phyloP scores from a whole-genome alignment of 192 early-diverging fungal genomes.

The Umbelopsis ramanniana region DNA sequence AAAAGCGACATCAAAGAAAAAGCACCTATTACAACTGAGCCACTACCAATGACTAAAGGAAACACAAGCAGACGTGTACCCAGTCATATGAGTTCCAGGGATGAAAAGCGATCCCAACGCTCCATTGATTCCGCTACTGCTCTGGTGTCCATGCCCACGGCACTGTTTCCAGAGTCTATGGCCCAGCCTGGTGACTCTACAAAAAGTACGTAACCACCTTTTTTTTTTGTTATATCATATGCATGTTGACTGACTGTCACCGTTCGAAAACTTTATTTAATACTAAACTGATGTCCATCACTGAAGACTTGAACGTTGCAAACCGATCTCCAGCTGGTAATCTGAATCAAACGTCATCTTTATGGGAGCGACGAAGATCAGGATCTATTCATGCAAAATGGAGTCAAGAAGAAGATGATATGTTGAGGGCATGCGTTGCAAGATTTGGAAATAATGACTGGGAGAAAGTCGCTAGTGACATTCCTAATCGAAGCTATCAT shows the following conservation, averaged over 20 bases:
- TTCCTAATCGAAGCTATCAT: constrained; percentile 45
- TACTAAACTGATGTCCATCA: too few relatives aligned
- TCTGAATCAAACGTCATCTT: not conserved
- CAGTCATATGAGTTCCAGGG: not conserved
- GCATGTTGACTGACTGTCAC: not conserved
- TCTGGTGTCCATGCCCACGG: constrained; percentile 32
- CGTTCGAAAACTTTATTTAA: not conserved
- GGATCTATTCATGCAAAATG: constrained; percentile 39
- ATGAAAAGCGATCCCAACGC: constrained; percentile 39
- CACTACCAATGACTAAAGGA: not conserved
- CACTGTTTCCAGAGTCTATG: not conserved
- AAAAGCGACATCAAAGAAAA: constrained; percentile 22
- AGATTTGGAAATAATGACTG: constrained; percentile 45
- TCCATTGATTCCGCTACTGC: constrained; percentile 44
- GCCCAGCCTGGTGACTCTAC: not conserved
- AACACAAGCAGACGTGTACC: not conserved
- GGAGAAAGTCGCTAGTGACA: constrained; percentile 42
- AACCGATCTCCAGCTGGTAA: not conserved
- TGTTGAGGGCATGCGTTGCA: constrained; percentile 35
- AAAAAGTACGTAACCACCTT: not conserved
- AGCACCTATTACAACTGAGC: not conserved
- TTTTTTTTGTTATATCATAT: not conserved
- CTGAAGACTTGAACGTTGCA: not conserved
- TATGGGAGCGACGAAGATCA: constrained; percentile 19
- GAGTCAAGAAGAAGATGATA: constrained; percentile 43